A percentile compares a stretch with the other conserved stretches of the same genome.
phyloP scores from a whole-genome alignment of 176 grass and related monocot species.

The Rhipidocladum racemiflorum region DNA sequence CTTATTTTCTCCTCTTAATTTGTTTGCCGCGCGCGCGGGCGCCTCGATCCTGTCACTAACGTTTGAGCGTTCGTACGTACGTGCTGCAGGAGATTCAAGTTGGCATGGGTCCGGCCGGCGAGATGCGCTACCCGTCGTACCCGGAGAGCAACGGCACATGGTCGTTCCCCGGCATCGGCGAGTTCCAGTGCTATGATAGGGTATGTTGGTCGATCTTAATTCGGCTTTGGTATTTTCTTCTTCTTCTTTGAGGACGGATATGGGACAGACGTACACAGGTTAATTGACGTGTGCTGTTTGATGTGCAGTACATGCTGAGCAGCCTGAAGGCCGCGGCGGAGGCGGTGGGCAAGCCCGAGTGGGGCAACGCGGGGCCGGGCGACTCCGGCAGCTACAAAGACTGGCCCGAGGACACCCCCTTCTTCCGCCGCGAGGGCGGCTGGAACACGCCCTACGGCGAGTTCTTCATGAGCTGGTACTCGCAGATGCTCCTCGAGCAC shows the following conservation, averaged over 20 bases:
- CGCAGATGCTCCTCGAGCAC: conserved; percentile 56
- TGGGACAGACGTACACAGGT: not conserved
- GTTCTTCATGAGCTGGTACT: conserved; percentile 80
- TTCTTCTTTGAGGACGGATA: too few relatives aligned
- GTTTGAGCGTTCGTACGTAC: not conserved
- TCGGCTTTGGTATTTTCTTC: not conserved
- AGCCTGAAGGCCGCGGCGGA: conserved; percentile 49
- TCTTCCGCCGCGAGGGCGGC: conserved; percentile 59
- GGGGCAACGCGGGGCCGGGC: conserved; percentile 45
- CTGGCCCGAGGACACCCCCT: conserved; percentile 51
- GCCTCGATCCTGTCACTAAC: not conserved
- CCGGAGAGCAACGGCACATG: conserved; percentile 61
- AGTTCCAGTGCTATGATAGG: conserved; percentile 68
- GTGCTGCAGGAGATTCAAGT: conserved; percentile 67
- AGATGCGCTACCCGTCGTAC: conserved; percentile 74
- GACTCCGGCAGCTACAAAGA: conserved; percentile 57
- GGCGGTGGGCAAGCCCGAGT: conserved; percentile 46
- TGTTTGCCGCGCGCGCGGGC: too few relatives aligned
- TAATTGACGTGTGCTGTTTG: not conserved
- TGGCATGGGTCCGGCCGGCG: conserved; percentile 68
- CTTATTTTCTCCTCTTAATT: too few relatives aligned
- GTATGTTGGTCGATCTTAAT: not conserved
- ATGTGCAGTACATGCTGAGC: conserved; percentile 45
- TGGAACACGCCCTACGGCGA: conserved; percentile 56
- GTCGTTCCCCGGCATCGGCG: conserved; percentile 64